Evolutionary conservation across 2,329 filamentous ascomycete species (phyloP).

Genomic region (Calonectria naviculata): DNA sequence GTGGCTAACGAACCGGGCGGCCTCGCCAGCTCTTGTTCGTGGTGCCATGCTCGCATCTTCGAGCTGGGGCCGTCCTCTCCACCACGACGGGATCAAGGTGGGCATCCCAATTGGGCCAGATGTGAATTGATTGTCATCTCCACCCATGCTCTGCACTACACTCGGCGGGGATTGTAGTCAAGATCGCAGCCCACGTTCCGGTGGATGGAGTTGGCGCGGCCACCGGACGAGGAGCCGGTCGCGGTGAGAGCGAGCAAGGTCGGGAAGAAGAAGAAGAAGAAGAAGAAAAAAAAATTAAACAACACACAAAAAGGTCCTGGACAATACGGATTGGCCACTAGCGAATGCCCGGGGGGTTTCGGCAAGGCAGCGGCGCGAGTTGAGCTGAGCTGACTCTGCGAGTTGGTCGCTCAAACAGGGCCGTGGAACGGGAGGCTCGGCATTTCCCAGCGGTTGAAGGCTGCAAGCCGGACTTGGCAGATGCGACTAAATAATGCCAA

Average conservation of each 20-base stretch:
- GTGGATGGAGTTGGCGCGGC: slow-evolving; percentile 2
- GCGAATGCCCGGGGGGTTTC: neutral
- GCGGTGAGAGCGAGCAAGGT: neutral
- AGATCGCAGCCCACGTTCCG: neutral
- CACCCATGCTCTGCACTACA: neutral
- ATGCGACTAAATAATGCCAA: neutral
- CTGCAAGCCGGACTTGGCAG: slow-evolving; percentile 8
- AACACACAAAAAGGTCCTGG: neutral
- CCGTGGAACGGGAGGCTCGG: slow-evolving; percentile 10
- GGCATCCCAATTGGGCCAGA: neutral
- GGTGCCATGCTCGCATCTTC: neutral
- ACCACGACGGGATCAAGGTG: neutral
- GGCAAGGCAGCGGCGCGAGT: neutral
- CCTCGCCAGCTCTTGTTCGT: neutral
- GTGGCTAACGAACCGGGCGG: neutral
- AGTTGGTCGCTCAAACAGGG: neutral
- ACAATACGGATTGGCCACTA: neutral
- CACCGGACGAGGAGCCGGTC: neutral
- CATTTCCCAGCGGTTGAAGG: slow-evolving; percentile 5
- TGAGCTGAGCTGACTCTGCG: neutral
- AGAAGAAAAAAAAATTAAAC: neutral
- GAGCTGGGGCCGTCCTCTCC: neutral
- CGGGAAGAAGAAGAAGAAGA: neutral
- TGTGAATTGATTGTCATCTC: neutral
- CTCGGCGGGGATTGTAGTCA: neutral